Percentiles rank a stretch among this genome's conserved stretches.
Conservation (phyloP, 176 grass and related monocot genomes). For the Rhynchospora breviuscula region DNA sequence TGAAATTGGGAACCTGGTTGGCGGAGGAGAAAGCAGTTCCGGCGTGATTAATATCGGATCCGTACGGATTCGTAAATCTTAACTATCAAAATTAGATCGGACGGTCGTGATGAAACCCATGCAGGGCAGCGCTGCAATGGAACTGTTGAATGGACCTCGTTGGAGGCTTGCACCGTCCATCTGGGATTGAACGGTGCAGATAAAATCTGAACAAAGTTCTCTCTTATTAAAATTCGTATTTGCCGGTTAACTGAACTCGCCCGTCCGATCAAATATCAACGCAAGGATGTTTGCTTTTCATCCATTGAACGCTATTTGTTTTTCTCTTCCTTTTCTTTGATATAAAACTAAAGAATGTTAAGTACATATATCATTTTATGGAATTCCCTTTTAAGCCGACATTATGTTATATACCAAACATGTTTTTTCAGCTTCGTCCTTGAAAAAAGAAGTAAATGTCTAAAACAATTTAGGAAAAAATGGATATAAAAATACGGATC, state of each 20-base stretch:
- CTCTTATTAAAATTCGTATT: neutral
- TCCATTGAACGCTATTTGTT: neutral
- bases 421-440: too few species aligned
- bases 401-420: neutral
- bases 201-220: neutral
- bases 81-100: too few species aligned
- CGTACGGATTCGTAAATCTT: too few species aligned
- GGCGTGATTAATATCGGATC: too few species aligned
- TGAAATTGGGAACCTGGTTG: slow-evolving; percentile 10
- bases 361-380: neutral
- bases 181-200: neutral
- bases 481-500: too few species aligned
- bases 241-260: neutral
- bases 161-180: neutral
- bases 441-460: too few species aligned
- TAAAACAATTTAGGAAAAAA: too few species aligned
- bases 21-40: neutral
- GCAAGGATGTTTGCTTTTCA: too few species aligned
- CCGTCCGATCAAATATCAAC: neutral
- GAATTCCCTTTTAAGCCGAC: neutral
- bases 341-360: neutral
- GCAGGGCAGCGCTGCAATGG: too few species aligned
- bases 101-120: too few species aligned
- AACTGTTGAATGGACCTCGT: neutral
- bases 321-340: neutral